These are phyloP conservation scores for Dactylonectria estremocensis DNA, from an alignment of 2,329 filamentous ascomycete genomes.

Conservation along the genomic window DNA sequence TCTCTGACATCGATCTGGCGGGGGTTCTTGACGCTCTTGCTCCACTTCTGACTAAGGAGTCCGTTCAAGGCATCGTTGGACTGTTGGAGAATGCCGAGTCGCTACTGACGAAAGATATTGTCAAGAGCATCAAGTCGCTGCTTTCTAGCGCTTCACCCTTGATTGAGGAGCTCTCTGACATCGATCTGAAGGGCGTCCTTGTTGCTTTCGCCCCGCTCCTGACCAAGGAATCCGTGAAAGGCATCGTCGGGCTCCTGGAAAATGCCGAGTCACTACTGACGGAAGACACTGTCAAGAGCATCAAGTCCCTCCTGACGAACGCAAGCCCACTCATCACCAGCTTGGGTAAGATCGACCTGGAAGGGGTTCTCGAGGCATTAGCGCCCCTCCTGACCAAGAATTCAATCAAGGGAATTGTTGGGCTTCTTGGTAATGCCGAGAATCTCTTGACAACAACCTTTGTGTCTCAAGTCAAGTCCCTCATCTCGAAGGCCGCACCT, in stretches of 20 bases:
- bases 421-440: constrained; percentile 51
- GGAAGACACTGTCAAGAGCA: constrained; percentile 45
- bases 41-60: constrained; percentile 53
- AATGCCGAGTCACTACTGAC: constrained; percentile 51
- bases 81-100: constrained; percentile 47
- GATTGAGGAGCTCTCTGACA: constrained; percentile 47
- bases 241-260: constrained; percentile 51
- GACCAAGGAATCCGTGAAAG: constrained; percentile 50
- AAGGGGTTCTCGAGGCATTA: constrained; percentile 47
- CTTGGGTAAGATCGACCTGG: constrained; percentile 51
- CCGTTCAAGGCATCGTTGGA: constrained; percentile 41
- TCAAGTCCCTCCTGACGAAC: constrained; percentile 43
- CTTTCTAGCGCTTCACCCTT: constrained; percentile 21
- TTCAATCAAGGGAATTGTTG: constrained; percentile 51
- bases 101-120: constrained; percentile 37
- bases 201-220: constrained; percentile 50
- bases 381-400: constrained; percentile 51
- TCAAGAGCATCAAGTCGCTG: constrained; percentile 39
- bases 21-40: constrained; percentile 50
- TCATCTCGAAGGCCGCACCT: constrained; percentile 50
- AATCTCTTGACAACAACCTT: constrained; percentile 48
- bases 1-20: constrained; percentile 54
- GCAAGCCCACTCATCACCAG: constrained; percentile 41
- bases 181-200: constrained; percentile 51
- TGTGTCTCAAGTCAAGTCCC: constrained; percentile 45